Evolutionary conservation across 768 basidiomycete species (phyloP).

Genomic region (Sarcodon sp.): DNA sequence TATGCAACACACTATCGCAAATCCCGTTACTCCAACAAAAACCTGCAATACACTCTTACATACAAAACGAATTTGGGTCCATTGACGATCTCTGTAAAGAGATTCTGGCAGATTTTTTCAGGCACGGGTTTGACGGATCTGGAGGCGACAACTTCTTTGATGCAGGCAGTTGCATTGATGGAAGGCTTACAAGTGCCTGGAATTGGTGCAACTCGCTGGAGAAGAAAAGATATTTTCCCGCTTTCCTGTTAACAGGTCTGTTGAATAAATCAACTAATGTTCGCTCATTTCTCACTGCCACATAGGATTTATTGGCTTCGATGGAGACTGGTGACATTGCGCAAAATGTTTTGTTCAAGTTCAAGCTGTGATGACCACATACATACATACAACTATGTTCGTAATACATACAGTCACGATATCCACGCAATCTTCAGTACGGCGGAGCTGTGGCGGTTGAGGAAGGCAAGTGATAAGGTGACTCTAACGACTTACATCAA

Average conservation of each 20-base stretch:
- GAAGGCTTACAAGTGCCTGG: constrained; percentile 81
- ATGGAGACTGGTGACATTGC: constrained; percentile 58
- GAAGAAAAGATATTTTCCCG: constrained; percentile 75
- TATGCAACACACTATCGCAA: constrained; percentile 70
- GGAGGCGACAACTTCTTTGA: constrained; percentile 90
- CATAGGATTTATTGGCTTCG: constrained; percentile 72
- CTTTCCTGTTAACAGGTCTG: constrained; percentile 69
- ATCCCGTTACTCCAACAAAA: constrained; percentile 55
- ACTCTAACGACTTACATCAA: neutral
- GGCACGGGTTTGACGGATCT: constrained; percentile 81
- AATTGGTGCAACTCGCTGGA: constrained; percentile 82
- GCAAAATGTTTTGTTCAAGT: neutral
- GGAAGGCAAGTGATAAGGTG: neutral
- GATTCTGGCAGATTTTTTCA: constrained; percentile 75
- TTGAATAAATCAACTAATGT: neutral
- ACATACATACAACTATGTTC: no score
- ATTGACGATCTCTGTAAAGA: constrained; percentile 54
- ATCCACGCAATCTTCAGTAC: neutral
- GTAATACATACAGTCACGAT: no score
- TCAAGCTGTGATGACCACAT: neutral
- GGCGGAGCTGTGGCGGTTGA: neutral
- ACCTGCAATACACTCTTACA: constrained; percentile 61
- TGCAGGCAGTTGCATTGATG: constrained; percentile 72
- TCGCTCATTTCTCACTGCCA: neutral
- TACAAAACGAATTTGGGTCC: constrained; percentile 76